These are phyloP conservation scores for Opeltia flavorubescens DNA, from an alignment of 495 filamentous ascomycete species.

Conservation along the genomic window DNA sequence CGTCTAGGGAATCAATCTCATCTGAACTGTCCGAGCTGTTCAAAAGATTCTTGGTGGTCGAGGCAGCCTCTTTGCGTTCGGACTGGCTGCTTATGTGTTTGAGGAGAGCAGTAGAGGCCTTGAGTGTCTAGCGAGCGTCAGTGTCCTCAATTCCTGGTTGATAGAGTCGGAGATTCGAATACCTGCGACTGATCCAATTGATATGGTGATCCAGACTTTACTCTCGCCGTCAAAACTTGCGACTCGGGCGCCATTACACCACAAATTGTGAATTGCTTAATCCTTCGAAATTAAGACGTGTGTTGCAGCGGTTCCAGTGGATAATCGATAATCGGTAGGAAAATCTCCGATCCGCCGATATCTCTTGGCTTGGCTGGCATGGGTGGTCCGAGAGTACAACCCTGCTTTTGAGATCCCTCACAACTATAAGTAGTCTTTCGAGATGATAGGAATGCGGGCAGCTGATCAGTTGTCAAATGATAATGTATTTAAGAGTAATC, in stretches of 20 bases:
- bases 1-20: slow-evolving; percentile 30
- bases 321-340: too few species aligned
- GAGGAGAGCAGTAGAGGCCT: slow-evolving; percentile 70
- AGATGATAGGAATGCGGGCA: too few species aligned
- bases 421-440: too few species aligned
- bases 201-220: slow-evolving; percentile 42
- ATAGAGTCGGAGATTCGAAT: slow-evolving; percentile 1
- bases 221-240: slow-evolving; percentile 36
- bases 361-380: neutral
- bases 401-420: too few species aligned
- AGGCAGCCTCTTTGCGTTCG: slow-evolving; percentile 36
- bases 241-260: slow-evolving; percentile 22
- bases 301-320: too few species aligned
- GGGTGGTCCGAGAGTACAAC: too few species aligned
- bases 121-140: slow-evolving; percentile 40
- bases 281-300: too few species aligned
- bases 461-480: too few species aligned
- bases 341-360: neutral
- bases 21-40: slow-evolving; percentile 37
- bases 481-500: too few species aligned
- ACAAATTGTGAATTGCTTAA: neutral
- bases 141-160: neutral
- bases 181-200: slow-evolving; percentile 54
- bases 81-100: slow-evolving; percentile 60
- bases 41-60: slow-evolving; percentile 62